Percentiles rank a stretch among this genome's conserved stretches.
Evolutionary conservation across 345 rosid species (phyloP).

Genomic region (Pseudoturritis turrita): DNA sequence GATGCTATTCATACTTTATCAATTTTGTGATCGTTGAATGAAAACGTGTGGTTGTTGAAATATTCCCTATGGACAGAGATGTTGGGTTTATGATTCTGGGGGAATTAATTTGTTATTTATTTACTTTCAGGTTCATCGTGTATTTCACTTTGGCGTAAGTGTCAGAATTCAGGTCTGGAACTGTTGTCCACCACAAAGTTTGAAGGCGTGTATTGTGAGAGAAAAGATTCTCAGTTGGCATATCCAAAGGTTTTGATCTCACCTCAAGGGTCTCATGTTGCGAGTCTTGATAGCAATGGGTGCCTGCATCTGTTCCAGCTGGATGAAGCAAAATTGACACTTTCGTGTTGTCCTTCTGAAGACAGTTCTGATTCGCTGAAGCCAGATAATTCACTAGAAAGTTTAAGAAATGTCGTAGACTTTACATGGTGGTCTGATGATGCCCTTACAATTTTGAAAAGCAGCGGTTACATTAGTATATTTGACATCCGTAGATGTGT

Average conservation of each 20-base stretch:
- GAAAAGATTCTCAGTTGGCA: constrained; percentile 41
- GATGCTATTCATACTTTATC: not conserved
- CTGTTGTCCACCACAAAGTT: constrained; percentile 49
- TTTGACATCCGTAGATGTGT: constrained; percentile 49
- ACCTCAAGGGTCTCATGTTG: constrained; percentile 58
- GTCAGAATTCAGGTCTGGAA: constrained; percentile 46
- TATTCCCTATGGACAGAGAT: not conserved
- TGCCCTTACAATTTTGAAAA: constrained; percentile 53
- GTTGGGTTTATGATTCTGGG: not conserved
- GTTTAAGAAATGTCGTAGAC: constrained; percentile 49
- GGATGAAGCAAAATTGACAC: constrained; percentile 41
- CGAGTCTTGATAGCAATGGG: constrained; percentile 68
- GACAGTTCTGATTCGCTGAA: constrained; percentile 33
- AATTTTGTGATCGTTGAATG: not conserved
- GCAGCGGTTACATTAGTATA: constrained; percentile 50
- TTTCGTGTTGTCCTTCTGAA: constrained; percentile 32
- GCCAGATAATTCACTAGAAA: constrained; percentile 32
- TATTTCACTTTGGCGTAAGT: constrained; percentile 70
- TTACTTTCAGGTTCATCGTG: constrained; percentile 50
- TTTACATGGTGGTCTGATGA: constrained; percentile 96
- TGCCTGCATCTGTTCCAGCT: constrained; percentile 55
- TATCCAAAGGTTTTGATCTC: constrained; percentile 80
- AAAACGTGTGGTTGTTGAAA: not conserved
- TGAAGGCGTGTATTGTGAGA: constrained; percentile 53
- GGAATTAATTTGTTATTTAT: constrained; percentile 9